phyloP scores from a whole-genome alignment of 352 stramenopile genomes.

The Phytophthora hibernalis region DNA sequence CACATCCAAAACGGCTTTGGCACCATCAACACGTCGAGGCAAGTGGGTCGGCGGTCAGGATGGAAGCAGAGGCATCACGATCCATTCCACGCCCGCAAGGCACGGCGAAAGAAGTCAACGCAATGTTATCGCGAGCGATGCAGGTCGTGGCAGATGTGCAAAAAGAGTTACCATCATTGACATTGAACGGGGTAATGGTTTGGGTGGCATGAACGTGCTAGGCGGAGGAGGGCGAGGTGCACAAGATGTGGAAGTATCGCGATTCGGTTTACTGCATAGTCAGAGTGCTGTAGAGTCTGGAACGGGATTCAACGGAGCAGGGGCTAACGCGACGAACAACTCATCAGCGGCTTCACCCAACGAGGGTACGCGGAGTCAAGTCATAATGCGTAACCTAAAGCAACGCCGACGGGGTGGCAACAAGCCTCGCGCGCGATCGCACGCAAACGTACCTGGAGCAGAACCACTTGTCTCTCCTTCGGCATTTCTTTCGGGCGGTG shows the following conservation, averaged over 20 bases:
- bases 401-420: constrained; percentile 40
- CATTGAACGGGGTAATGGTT: constrained; percentile 10
- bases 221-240: constrained; percentile 15
- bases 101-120: constrained; percentile 39
- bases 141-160: constrained; percentile 42
- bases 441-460: constrained; percentile 26
- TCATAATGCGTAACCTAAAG: constrained; percentile 53
- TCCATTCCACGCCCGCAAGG: constrained; percentile 15
- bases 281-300: constrained; percentile 27
- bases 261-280: constrained; percentile 33
- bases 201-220: constrained; percentile 19
- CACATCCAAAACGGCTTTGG: constrained; percentile 45
- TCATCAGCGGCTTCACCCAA: constrained; percentile 24
- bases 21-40: not conserved
- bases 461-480: constrained; percentile 34
- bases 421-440: constrained; percentile 42
- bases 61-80: constrained; percentile 15
- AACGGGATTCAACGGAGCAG: not conserved
- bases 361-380: constrained; percentile 44
- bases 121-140: constrained; percentile 47
- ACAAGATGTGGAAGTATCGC: constrained; percentile 37
- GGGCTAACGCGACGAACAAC: constrained; percentile 2
- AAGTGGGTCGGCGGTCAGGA: not conserved
- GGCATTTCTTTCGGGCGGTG: constrained; percentile 22
- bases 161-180: constrained; percentile 25